These are phyloP conservation scores for Macrolepiota fuliginosa DNA, from an alignment of 768 basidiomycete species.

Conservation along the genomic window DNA sequence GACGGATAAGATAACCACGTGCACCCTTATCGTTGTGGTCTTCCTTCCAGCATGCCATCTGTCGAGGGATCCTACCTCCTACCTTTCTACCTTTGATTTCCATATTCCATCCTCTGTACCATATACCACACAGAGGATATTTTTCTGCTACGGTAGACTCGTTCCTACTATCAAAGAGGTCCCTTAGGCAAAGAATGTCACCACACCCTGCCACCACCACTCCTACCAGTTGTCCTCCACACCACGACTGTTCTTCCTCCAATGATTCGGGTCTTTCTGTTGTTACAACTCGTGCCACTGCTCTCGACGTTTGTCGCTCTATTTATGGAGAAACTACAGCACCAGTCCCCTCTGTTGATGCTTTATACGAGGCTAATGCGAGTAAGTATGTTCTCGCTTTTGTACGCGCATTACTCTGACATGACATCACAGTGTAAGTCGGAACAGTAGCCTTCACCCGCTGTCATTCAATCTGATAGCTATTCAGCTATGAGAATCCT, in stretches of 20 bases:
- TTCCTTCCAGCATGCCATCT: not conserved
- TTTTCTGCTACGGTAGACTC: not conserved
- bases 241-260: slow-evolving; percentile 12
- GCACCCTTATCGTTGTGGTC: not conserved
- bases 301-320: slow-evolving; percentile 67
- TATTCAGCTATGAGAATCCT: slow-evolving; percentile 73
- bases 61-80: not conserved
- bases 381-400: slow-evolving; percentile 38
- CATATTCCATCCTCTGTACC: not conserved
- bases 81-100: not conserved
- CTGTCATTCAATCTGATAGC: slow-evolving; percentile 13
- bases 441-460: not conserved
- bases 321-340: slow-evolving; percentile 60
- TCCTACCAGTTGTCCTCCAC: slow-evolving; percentile 10
- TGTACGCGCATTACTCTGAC: slow-evolving; percentile 11
- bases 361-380: slow-evolving; percentile 71
- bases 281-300: slow-evolving; percentile 49
- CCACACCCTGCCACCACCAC: slow-evolving; percentile 16
- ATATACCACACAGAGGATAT: not conserved
- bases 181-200: not conserved
- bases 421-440: slow-evolving; percentile 38
- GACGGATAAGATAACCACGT: slow-evolving; percentile 12
- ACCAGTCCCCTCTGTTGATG: slow-evolving; percentile 51
- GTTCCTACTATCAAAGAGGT: not conserved
- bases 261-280: slow-evolving; percentile 34